These are phyloP conservation scores for Microdochium paspali DNA, from an alignment of 2,329 filamentous ascomycete species.

Conservation along the genomic window DNA sequence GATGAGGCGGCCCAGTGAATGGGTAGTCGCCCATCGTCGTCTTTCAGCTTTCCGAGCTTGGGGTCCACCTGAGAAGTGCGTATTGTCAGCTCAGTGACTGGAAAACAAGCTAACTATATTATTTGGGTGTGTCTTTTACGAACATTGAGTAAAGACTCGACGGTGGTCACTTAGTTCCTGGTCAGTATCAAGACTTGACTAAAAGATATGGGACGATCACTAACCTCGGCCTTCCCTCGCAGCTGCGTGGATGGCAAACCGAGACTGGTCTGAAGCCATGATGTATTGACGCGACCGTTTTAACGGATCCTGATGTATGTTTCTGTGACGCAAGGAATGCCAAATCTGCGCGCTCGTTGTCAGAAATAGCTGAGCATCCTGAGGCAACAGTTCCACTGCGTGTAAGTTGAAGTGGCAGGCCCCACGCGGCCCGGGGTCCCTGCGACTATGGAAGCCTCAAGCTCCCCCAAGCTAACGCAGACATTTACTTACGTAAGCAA, in stretches of 20 bases:
- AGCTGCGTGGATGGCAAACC: slow-evolving; percentile 80
- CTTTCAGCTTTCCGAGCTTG: slow-evolving; percentile 61
- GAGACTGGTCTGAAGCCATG: slow-evolving; percentile 36
- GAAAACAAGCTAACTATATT: not conserved
- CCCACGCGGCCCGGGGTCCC: not conserved
- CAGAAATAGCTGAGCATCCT: not conserved
- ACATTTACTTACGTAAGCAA: not conserved
- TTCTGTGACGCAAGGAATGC: too few relatives aligned
- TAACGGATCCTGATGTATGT: too few relatives aligned
- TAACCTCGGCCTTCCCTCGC: slow-evolving; percentile 76
- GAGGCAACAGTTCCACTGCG: not conserved
- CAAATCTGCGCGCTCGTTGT: too few relatives aligned
- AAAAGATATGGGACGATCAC: slow-evolving; percentile 11
- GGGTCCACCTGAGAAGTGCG: slow-evolving; percentile 56
- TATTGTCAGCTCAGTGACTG: slow-evolving; percentile 3
- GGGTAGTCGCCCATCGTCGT: slow-evolving; percentile 81
- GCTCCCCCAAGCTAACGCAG: not conserved
- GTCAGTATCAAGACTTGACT: not conserved
- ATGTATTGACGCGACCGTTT: not conserved
- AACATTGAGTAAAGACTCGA: slow-evolving; percentile 67
- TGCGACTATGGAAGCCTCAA: not conserved
- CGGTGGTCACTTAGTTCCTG: slow-evolving; percentile 46
- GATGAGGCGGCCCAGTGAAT: slow-evolving; percentile 92
- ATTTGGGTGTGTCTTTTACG: slow-evolving; percentile 12
- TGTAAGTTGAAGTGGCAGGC: not conserved